Conservation (phyloP, 805 yeast species). For the Clavispora vitiphila region DNA sequence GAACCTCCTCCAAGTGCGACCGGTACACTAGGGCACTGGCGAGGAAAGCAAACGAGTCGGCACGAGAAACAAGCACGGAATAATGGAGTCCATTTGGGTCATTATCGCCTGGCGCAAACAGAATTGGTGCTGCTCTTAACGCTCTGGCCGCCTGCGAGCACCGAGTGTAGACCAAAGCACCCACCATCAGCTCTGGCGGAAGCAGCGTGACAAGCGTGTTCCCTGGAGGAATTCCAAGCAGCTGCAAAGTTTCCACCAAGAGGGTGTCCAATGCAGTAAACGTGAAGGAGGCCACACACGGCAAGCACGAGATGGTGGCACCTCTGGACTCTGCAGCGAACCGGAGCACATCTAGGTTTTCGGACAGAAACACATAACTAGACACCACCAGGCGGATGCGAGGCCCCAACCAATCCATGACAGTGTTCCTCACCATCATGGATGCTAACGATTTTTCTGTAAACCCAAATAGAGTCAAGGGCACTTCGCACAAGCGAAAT, state of each 20-base stretch:
- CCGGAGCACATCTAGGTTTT: constrained; percentile 13
- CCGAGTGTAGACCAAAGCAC: background rate
- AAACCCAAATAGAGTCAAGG: constrained; percentile 17
- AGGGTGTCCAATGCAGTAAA: background rate
- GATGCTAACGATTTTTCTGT: constrained; percentile 9
- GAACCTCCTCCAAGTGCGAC: constrained; percentile 2
- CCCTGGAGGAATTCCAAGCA: background rate
- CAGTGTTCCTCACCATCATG: constrained; percentile 13
- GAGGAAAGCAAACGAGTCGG: background rate
- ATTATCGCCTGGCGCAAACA: background rate
- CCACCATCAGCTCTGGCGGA: background rate
- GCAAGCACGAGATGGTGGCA: background rate
- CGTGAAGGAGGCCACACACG: background rate
- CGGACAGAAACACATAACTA: constrained; percentile 17
- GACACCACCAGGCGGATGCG: constrained; percentile 18
- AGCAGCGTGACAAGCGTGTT: background rate
- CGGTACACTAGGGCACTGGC: constrained; percentile 8
- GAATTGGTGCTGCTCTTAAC: background rate
- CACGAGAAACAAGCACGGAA: background rate
- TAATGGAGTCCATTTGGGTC: background rate
- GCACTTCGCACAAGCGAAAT: constrained; percentile 15
- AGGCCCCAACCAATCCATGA: constrained; percentile 12
- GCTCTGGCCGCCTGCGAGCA: background rate
- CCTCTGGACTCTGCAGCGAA: constrained; percentile 10
- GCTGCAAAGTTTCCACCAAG: background rate